phyloP scores from a whole-genome alignment of 768 basidiomycete genomes.

The Serendipita indica region DNA sequence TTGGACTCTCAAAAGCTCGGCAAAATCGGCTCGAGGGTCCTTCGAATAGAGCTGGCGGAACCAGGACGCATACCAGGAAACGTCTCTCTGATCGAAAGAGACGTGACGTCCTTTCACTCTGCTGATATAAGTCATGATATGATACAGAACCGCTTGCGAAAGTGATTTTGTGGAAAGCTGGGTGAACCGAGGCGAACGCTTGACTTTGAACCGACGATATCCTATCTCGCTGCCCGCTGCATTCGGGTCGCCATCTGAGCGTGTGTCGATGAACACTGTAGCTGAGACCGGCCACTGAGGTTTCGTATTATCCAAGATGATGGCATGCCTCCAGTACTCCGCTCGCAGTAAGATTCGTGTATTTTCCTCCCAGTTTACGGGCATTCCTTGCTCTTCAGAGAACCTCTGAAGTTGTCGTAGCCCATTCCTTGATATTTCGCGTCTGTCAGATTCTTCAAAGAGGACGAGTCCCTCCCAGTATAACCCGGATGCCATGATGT shows the following conservation, averaged over 20 bases:
- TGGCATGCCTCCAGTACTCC: not conserved
- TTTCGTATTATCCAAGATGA: not conserved
- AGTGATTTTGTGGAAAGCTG: not conserved
- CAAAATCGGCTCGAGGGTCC: too few species aligned
- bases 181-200: not conserved
- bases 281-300: not conserved
- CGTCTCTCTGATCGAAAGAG: too few species aligned
- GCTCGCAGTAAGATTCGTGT: not conserved
- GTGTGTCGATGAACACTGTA: not conserved
- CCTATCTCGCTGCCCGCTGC: not conserved
- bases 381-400: not conserved
- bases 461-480: not conserved
- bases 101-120: too few species aligned
- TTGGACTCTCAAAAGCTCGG: too few species aligned
- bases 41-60: too few species aligned
- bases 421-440: not conserved
- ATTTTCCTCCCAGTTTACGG: not conserved
- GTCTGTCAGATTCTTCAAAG: not conserved
- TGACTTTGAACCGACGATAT: not conserved
- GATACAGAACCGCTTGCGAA: not conserved
- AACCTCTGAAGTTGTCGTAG: not conserved
- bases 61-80: too few species aligned
- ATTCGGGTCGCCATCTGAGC: not conserved
- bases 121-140: too few species aligned
- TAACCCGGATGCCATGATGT: not conserved